Base-by-base conservation (phyloP, 1,139 yeast species). In the Protomyces gravidus region DNA sequence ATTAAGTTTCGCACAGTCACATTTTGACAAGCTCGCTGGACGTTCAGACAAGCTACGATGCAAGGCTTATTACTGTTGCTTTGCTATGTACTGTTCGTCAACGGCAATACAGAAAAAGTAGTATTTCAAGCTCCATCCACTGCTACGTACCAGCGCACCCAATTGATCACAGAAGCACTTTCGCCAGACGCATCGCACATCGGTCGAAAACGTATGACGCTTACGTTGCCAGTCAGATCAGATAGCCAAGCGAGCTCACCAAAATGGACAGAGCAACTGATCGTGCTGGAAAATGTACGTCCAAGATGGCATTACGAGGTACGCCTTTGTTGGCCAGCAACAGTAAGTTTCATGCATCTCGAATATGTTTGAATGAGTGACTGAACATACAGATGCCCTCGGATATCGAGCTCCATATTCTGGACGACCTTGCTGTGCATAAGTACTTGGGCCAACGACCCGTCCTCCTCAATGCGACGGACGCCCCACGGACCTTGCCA, bases 371-470 rank as follows among this genome's bases (percentile, higher is more conserved):
- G n/a, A n/a, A n/a, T n/a, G n/a, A n/a, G n/a, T n/a, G n/a, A n/a
- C n/a, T n/a, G n/a, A n/a, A n/a, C n/a, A n/a, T n/a, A 9, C 19
- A 52, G 57, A 52, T 52, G 57, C 57, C 57, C 7, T 45, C 57
- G 25, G 17, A 15, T 5, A 45, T 52, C 19, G 50, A 45, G 17
- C 33, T 52, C 7, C 40, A 21, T 2, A 17, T 45, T 7, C 21
- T 42, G n/a, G 28, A 13, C 2, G 57, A 45, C 0, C 32, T 4
- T 25, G 30, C n/a, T 27, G 42, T 36, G 15, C 21, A n/a, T 36
- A 5, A 36, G 15, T 23, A 30, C n/a, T 7, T 30, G 36, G n/a
- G n/a, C 3, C 11, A 13, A 13, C 11, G n/a, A 15, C 36, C 36
- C 11, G n/a, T 15, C 4, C 36, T 30, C 15, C 36, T 30, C 36